phyloP scores from a whole-genome alignment of 108 stramenopile genomes.

The Nitzschia palea region DNA sequence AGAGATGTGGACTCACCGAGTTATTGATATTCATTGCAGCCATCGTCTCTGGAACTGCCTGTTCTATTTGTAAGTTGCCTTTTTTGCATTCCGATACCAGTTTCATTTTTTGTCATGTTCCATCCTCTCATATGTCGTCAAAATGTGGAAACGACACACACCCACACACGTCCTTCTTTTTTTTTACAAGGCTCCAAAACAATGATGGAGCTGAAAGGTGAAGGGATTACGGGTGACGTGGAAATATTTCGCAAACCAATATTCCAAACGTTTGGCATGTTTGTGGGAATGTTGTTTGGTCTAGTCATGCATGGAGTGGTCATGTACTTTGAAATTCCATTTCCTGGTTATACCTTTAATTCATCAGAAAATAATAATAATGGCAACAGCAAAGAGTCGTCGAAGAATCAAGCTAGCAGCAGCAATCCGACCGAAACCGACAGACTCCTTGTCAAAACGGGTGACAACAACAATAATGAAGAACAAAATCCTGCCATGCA shows the following conservation, averaged over 20 bases:
- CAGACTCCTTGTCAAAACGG: slow-evolving; percentile 2
- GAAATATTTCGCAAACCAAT: slow-evolving; percentile 74
- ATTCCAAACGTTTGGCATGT: slow-evolving; percentile 86
- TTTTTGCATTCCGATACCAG: neutral
- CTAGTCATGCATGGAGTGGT: slow-evolving; percentile 81
- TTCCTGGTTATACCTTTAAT: slow-evolving; percentile 75
- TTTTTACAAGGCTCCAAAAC: slow-evolving; percentile 57
- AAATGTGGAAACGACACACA: too few relatives aligned
- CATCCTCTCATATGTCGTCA: neutral
- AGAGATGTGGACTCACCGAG: slow-evolving; percentile 68
- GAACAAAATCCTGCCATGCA: neutral
- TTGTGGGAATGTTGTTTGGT: slow-evolving; percentile 87
- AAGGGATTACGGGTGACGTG: slow-evolving; percentile 60
- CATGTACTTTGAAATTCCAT: slow-evolving; percentile 66
- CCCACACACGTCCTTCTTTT: neutral
- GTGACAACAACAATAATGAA: slow-evolving; percentile 15
- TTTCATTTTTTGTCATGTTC: neutral
- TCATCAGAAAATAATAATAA: neutral
- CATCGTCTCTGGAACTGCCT: slow-evolving; percentile 84
- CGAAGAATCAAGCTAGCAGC: neutral
- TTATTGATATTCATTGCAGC: slow-evolving; percentile 74
- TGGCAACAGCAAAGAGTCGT: neutral
- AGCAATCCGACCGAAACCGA: slow-evolving; percentile 5
- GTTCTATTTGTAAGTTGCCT: slow-evolving; percentile 61
- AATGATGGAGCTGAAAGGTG: slow-evolving; percentile 75